Evolutionary conservation across 495 filamentous ascomycete genomes (phyloP), one percentile per base, ranked within the genome.

Genomic region (Amphirosellinia nigrospora): DNA sequence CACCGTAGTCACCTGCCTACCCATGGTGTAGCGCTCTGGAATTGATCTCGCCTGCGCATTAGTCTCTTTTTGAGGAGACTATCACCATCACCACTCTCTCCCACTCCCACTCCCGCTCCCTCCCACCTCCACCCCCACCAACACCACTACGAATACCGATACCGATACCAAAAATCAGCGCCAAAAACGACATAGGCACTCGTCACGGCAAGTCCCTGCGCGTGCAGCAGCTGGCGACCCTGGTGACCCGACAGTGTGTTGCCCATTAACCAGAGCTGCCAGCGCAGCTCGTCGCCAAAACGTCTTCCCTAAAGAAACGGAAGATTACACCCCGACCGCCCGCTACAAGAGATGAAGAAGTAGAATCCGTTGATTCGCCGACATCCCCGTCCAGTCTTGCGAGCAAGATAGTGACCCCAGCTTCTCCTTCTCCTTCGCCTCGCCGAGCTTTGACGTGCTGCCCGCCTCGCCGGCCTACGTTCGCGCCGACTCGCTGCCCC

Each of bases 271-370:
- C 38, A 75, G 85, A 86, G 85, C 85, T 86, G 85, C 84, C 69
- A 71, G 68, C 72, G 89, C 90, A 92, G 91, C 91, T 92, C 91
- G 83, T 86, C 82, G 87, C 88, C 91, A 94, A 87, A 79, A 94
- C 92, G 92, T 92, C 92, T 89, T 92, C 91, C 83, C 86, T 86
- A 86, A 96, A 96, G 91, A 94, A 93, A 89, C 88, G 93, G 80
- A 94, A 91, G 87, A 87, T 94, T 81, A 89, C 72, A 56, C 16
- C 86, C 75, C 87, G 86, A 83, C 85, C 85, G 75, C 73, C 79
- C 61, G 73, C 75, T 50, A 4, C 73, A 73, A 77, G 74, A 79
- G 72, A 80, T 70, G 77, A 79, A 34, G 67, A 64, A 72, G 72
- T 75, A 66, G 71, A 78, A 52, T 70, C 75, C 70, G 69, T 69